phyloP scores from a whole-genome alignment of 2,329 filamentous ascomycete species.

The Fusarium subtropicale region DNA sequence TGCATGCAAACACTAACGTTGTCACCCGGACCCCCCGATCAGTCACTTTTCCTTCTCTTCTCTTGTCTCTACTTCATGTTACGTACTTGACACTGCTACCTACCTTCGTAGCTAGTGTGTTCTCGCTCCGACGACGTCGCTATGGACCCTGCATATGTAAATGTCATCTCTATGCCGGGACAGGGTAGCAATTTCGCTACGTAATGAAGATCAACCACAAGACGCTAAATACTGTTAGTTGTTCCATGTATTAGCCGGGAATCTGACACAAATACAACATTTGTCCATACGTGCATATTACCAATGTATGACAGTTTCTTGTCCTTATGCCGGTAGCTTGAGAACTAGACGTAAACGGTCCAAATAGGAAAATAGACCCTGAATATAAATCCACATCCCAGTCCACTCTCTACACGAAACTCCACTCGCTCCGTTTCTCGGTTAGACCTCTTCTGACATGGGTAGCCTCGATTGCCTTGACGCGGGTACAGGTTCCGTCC shows the following conservation, averaged over 20 bases:
- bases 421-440: neutral
- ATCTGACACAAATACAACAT: neutral
- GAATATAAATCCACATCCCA: neutral
- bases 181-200: neutral
- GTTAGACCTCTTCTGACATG: neutral
- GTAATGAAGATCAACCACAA: neutral
- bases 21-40: neutral
- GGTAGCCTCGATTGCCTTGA: neutral
- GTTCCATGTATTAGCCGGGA: neutral
- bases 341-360: neutral
- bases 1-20: neutral
- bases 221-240: neutral
- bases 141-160: slow-evolving; percentile 5
- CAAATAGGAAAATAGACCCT: neutral
- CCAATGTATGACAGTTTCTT: neutral
- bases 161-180: neutral
- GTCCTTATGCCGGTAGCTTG: neutral
- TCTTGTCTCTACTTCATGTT: neutral
- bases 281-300: neutral
- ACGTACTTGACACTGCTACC: neutral
- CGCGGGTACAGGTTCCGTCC: neutral
- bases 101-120: neutral
- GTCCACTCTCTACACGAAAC: neutral
- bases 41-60: neutral
- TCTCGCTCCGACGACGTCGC: neutral